Percentiles rank a stretch among this genome's conserved stretches.
Evolutionary conservation across 2,329 filamentous ascomycete species (phyloP).

Genomic region (Hymenoscyphus fraxineus): DNA sequence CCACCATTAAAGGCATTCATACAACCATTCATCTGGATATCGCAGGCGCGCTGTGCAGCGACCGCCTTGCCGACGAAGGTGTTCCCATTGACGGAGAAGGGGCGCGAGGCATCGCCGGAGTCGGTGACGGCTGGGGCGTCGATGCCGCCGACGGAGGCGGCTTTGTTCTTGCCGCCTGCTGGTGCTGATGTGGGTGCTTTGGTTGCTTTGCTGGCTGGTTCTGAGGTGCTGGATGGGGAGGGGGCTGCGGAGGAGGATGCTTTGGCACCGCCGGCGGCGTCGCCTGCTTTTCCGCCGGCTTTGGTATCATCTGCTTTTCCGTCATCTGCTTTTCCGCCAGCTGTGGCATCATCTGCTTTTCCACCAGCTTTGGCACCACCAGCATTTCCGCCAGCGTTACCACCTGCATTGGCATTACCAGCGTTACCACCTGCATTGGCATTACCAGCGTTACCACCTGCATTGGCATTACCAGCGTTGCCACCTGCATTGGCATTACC

Average conservation of each 20-base stretch:
- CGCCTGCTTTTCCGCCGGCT: background rate
- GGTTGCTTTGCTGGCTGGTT: constrained; percentile 3
- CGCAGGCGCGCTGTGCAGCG: constrained; percentile 57
- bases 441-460: background rate
- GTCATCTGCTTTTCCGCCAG: background rate
- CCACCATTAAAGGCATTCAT: constrained; percentile 50
- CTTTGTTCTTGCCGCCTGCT: constrained; percentile 18
- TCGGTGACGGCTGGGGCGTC: constrained; percentile 48
- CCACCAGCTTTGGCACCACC: background rate
- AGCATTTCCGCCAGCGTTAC: background rate
- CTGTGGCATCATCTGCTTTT: background rate
- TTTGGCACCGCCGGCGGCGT: constrained; percentile 3
- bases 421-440: background rate
- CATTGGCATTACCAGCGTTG: background rate
- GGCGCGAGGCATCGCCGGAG: constrained; percentile 46
- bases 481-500: background rate
- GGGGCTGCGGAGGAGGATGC: constrained; percentile 10
- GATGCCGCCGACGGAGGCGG: constrained; percentile 41
- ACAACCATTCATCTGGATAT: constrained; percentile 61
- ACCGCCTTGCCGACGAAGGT: constrained; percentile 53
- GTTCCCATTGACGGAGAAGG: constrained; percentile 53
- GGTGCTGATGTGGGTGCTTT: constrained; percentile 5
- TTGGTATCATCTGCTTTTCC: constrained; percentile 14
- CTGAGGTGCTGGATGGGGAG: constrained; percentile 5
- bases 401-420: background rate